Conservation (phyloP, 2,329 filamentous ascomycete species). For the Daldinia eschscholtzii region DNA sequence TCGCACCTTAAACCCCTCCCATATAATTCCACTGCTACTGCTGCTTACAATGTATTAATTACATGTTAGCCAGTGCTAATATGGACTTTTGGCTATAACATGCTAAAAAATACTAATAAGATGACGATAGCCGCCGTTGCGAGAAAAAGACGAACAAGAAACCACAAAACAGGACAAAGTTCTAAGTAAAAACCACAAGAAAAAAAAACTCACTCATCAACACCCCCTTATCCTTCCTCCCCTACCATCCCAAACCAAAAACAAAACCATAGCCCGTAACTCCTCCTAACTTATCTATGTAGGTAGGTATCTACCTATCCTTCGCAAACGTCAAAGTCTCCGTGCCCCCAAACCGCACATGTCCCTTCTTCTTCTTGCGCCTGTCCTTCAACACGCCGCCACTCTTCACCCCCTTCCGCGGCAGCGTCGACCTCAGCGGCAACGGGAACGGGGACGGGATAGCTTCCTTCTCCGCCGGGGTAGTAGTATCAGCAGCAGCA, state of each 20-base stretch:
- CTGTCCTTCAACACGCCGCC: neutral
- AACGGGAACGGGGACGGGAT: neutral
- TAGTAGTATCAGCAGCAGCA: neutral
- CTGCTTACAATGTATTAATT: neutral
- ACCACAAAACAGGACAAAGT: neutral
- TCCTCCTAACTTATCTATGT: too few relatives aligned
- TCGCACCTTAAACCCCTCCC: neutral
- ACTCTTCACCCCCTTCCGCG: neutral
- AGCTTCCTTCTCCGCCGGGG: too few relatives aligned
- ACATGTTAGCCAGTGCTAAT: neutral
- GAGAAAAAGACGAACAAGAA: neutral
- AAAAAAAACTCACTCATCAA: neutral
- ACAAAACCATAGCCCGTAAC: too few relatives aligned
- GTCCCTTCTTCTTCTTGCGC: neutral
- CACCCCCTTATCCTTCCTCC: neutral
- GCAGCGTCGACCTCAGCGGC: neutral
- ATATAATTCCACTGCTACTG: neutral
- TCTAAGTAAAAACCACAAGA: neutral
- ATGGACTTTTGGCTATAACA: neutral
- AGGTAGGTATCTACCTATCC: neutral
- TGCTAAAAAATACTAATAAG: too few relatives aligned
- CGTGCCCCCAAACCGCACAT: conserved; percentile 3
- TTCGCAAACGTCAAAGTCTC: conserved; percentile 1
- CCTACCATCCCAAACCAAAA: too few relatives aligned
- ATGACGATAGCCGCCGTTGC: too few relatives aligned